Conservation (phyloP, 1,284 basidiomycete species). For the Pseudozyma sp. region DNA sequence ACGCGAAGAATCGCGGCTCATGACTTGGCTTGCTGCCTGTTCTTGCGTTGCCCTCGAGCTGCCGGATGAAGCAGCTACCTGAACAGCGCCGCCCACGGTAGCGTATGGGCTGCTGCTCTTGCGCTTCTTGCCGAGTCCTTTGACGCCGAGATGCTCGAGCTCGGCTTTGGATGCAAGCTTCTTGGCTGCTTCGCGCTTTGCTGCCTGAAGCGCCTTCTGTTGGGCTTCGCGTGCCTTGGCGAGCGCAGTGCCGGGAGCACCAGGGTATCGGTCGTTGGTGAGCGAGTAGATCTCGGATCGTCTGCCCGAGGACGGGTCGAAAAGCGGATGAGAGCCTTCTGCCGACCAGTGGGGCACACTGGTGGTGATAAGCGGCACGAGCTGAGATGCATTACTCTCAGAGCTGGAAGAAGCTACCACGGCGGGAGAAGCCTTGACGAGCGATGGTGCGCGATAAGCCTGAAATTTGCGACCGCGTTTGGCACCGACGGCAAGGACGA, state of each 20-base stretch:
- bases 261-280: conserved; percentile 64
- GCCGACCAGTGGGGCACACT: conserved; percentile 46
- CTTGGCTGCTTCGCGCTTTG: conserved; percentile 54
- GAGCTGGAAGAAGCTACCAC: neutral
- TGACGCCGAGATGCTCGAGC: conserved; percentile 61
- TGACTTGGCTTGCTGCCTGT: conserved; percentile 13
- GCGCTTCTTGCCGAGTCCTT: conserved; percentile 60
- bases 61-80: conserved; percentile 7
- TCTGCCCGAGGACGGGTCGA: conserved; percentile 45
- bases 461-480: conserved; percentile 51
- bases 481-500: conserved; percentile 12
- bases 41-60: conserved; percentile 14
- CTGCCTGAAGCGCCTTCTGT: conserved; percentile 36
- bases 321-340: conserved; percentile 46
- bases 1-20: conserved; percentile 43
- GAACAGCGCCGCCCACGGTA: conserved; percentile 14
- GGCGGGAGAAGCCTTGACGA: conserved; percentile 8
- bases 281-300: conserved; percentile 57
- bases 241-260: conserved; percentile 61
- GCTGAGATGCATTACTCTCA: conserved; percentile 4
- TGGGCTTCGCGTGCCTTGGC: conserved; percentile 58
- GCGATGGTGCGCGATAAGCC: conserved; percentile 34
- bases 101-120: conserved; percentile 63
- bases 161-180: conserved; percentile 57
- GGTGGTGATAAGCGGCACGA: conserved; percentile 41